Base-by-base conservation (phyloP, 2,329 filamentous ascomycete species). In the Beauveria brongniartii region DNA sequence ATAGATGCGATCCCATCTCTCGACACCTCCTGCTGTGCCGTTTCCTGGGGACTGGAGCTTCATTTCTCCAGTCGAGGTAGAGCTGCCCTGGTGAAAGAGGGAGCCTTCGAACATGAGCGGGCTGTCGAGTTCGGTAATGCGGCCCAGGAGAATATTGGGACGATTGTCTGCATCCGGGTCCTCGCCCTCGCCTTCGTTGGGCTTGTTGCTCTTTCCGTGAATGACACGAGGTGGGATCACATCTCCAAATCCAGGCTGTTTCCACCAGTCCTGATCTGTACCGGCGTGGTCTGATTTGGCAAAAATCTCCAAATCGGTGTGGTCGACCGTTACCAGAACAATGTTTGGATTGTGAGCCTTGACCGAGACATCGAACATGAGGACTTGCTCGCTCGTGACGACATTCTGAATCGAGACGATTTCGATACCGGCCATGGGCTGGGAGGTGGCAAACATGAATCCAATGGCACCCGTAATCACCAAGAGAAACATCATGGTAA, bases 291-390 rank as follows among this genome's bases (percentile, higher is more conserved):
- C 91, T 63, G 92, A 97, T 74, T 95, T 96, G 34, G 94, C 94
- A 73, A 97, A 97, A 37, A 99, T 83, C 69, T 95, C 92, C 61
- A 97, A 81, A 71, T 97, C 92, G 70, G 95, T 88, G 52, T 92
- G 87, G 64, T 90, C 87, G 43, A 99, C 85, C 2, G 89, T 89
- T 47, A 99, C 89, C 2, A 91, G 86, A 44, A 97, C 89, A 46
- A 97, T 86, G 67, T 97, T 99, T 1, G 93, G 92, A 71, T 99
- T 99, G 67, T 93, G 81, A 0, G 93, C 94, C 66, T 85, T 85
- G 63, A 99, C 91, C 22, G 90, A 85, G 54, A 99, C 77, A 72
- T 99, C 93, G 68, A 97, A 83, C 85, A 99, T 96, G 47, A 99
- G 82, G 71, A 97, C 92, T 72, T 96, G 91, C 72, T 96, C 91